Evolutionary conservation across 352 stramenopile species (phyloP).

Genomic region (Globisporangium irregulare): DNA sequence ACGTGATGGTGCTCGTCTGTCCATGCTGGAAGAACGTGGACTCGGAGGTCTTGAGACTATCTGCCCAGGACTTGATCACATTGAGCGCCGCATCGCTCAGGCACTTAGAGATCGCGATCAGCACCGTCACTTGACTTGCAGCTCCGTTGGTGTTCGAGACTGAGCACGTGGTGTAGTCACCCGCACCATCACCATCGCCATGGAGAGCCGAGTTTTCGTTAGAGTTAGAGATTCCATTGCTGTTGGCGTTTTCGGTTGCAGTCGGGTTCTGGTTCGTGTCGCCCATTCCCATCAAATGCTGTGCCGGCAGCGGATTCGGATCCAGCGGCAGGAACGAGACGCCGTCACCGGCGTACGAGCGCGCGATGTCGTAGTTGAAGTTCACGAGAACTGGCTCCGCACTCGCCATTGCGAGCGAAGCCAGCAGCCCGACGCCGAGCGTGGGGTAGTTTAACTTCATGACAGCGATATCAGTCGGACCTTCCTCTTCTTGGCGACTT

Average conservation of each 20-base stretch:
- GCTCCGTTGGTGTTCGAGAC: neutral
- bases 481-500: too few species aligned
- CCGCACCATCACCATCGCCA: too few species aligned
- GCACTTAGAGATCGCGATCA: slow-evolving; percentile 64
- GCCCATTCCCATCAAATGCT: slow-evolving; percentile 9
- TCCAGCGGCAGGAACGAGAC: slow-evolving; percentile 14
- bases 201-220: too few species aligned
- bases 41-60: neutral
- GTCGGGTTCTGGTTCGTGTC: too few species aligned
- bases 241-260: too few species aligned
- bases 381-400: slow-evolving; percentile 4
- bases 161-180: slow-evolving; percentile 1
- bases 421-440: slow-evolving; percentile 1
- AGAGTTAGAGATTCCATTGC: too few species aligned
- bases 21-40: slow-evolving; percentile 10
- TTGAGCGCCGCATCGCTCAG: slow-evolving; percentile 29
- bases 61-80: slow-evolving; percentile 41
- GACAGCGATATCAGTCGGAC: too few species aligned
- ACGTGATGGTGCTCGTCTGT: neutral
- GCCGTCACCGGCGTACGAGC: slow-evolving; percentile 9
- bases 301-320: neutral
- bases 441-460: too few species aligned
- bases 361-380: slow-evolving; percentile 16
- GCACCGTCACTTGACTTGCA: slow-evolving; percentile 22
- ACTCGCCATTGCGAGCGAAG: neutral